These are phyloP conservation scores for Leccinum variicolor DNA, from an alignment of 768 basidiomycete species.

Conservation along the genomic window DNA sequence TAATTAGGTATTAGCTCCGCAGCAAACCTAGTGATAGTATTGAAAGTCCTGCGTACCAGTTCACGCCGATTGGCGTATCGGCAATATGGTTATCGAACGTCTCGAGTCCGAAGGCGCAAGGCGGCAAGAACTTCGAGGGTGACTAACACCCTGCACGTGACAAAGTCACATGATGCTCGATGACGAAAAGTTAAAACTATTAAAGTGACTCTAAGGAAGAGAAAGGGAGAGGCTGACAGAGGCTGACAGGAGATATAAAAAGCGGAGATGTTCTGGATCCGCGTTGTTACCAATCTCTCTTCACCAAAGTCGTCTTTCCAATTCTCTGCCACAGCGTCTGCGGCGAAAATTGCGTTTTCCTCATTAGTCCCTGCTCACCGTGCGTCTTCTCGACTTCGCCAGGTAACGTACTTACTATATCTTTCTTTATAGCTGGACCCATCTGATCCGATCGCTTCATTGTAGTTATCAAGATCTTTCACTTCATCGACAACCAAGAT, in stretches of 20 bases:
- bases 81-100: not conserved
- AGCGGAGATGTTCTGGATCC: slow-evolving; percentile 12
- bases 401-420: slow-evolving; percentile 17
- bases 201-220: not conserved
- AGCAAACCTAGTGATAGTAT: not conserved
- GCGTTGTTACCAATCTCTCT: not conserved
- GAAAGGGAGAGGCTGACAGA: slow-evolving; percentile 13
- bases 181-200: not conserved
- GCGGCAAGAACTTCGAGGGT: not conserved
- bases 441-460: not conserved
- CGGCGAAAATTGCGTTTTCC: slow-evolving; percentile 14
- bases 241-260: slow-evolving; percentile 14
- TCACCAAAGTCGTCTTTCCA: slow-evolving; percentile 9
- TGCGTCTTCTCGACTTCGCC: slow-evolving; percentile 21
- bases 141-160: slow-evolving; percentile 11
- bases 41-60: not conserved
- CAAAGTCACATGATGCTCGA: slow-evolving; percentile 10
- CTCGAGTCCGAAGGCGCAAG: no score
- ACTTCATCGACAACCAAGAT: slow-evolving; percentile 45
- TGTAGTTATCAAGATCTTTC: slow-evolving; percentile 48
- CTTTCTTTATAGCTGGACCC: slow-evolving; percentile 1
- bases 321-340: slow-evolving; percentile 2
- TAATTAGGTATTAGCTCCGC: not conserved
- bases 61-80: not conserved
- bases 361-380: slow-evolving; percentile 1